Evolutionary conservation across 1,284 basidiomycete genomes (phyloP), one percentile per base, ranked within the genome.

Genomic region (Trichosporon asahii): DNA sequence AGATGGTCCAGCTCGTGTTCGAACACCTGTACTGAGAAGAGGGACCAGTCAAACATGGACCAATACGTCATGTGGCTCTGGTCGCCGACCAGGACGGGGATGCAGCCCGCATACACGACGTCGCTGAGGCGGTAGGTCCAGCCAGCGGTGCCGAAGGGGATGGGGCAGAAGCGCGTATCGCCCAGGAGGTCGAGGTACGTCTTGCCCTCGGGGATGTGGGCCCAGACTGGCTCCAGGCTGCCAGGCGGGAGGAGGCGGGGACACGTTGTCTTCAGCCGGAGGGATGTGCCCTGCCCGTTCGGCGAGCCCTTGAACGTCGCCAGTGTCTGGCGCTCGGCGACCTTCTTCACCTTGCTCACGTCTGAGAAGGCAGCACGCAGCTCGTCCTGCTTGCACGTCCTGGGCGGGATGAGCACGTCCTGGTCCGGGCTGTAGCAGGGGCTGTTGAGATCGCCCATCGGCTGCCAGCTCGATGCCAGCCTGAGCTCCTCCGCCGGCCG

Each of bases 101-200:
- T 84, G 71, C 83, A 84, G 37, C 83, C 83, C 65, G 80, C 79
- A 68, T 81, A 84, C 63, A 84, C 78, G 21, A 78, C 79, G 64
- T 84, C 83, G 55, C 75, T 76, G 0, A 77, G 76, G 27, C 81
- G 75, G 1, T 79, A 79, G 14, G 83, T 78, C 82, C 83, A 78
- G 2, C 75, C 75, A 5, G 77, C 77, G 2, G 76, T 76, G 5
- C 82, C 82, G 11, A 77, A 70, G 0, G 83, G 81, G n/a, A 83
- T 64, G 5, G 80, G 72, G 73, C 83, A 84, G 72, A 83, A 84
- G 46, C 80, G 76, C n/a, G 80, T 76, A 23, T 81, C 76, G 64
- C 75, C 76, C 27, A 84, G 75, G 11, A 78, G 78, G 44, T 74
- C 73, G 40, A 82, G 49, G 68, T 84, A 84, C 21, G 75, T 71